Conservation (phyloP, 257 asterid genomes). For the Orobanche coerulescens region DNA sequence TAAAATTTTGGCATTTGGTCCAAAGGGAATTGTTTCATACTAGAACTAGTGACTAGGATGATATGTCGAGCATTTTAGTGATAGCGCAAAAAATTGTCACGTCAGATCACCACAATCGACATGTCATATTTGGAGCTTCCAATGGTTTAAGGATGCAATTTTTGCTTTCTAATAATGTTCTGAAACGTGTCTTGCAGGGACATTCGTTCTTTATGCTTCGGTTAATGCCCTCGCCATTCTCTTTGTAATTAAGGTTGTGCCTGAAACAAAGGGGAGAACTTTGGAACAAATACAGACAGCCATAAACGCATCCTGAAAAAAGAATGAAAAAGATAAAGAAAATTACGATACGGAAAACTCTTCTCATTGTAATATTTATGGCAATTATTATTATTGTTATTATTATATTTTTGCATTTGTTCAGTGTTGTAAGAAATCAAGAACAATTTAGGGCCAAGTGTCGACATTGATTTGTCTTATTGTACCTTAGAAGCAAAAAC, state of each 20-base stretch:
- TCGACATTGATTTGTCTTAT: not conserved
- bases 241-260: constrained; percentile 69
- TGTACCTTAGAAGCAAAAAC: too few relatives aligned
- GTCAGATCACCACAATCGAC: too few relatives aligned
- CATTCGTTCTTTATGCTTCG: constrained; percentile 67
- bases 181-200: constrained; percentile 44
- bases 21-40: too few relatives aligned
- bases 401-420: too few relatives aligned
- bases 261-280: constrained; percentile 90
- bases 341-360: too few relatives aligned
- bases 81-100: too few relatives aligned
- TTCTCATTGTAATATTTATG: too few relatives aligned
- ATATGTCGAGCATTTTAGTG: not conserved
- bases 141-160: too few relatives aligned
- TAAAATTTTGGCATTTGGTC: too few relatives aligned
- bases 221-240: constrained; percentile 58
- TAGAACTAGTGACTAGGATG: too few relatives aligned
- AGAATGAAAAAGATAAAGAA: not conserved
- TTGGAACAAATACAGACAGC: constrained; percentile 81
- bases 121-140: too few relatives aligned
- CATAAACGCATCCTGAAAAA: constrained; percentile 32
- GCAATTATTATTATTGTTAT: not conserved
- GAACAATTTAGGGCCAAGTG: not conserved
- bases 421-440: not conserved
- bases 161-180: not conserved